Conservation (phyloP, 2,329 filamentous ascomycete species). For the Sordariomycetes sp. region DNA sequence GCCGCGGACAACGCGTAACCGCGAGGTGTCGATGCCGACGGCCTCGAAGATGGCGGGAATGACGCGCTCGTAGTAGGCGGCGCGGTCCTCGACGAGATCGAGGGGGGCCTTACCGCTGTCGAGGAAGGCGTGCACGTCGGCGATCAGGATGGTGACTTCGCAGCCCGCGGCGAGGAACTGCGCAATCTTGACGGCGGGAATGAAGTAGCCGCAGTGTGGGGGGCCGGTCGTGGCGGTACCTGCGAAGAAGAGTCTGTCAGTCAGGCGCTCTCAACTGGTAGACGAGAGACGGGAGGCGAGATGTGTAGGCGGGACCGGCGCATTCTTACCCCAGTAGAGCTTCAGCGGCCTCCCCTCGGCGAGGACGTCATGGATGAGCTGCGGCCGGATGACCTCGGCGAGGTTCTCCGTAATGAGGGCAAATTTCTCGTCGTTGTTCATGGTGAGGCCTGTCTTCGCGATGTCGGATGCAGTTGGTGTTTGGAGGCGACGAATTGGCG, state of each 20-base stretch:
- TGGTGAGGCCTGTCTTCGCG: slow-evolving; percentile 6
- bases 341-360: slow-evolving; percentile 58
- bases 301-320: neutral
- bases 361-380: slow-evolving; percentile 65
- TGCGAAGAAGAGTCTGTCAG: slow-evolving; percentile 10
- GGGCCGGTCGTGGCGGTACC: slow-evolving; percentile 75
- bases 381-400: slow-evolving; percentile 69
- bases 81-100: slow-evolving; percentile 71
- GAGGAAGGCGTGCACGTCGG: slow-evolving; percentile 64
- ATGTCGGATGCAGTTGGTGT: neutral
- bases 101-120: slow-evolving; percentile 79
- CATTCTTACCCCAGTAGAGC: slow-evolving; percentile 66
- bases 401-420: slow-evolving; percentile 69
- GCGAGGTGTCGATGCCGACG: slow-evolving; percentile 65
- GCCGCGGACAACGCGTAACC: slow-evolving; percentile 73
- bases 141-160: slow-evolving; percentile 66
- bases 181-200: slow-evolving; percentile 79
- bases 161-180: slow-evolving; percentile 78
- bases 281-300: no score
- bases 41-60: slow-evolving; percentile 66
- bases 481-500: neutral
- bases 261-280: neutral
- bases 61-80: slow-evolving; percentile 68
- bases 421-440: slow-evolving; percentile 47
- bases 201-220: slow-evolving; percentile 82